Conservation (phyloP, 2,329 filamentous ascomycete species). For the Verticillium tricorpus region DNA sequence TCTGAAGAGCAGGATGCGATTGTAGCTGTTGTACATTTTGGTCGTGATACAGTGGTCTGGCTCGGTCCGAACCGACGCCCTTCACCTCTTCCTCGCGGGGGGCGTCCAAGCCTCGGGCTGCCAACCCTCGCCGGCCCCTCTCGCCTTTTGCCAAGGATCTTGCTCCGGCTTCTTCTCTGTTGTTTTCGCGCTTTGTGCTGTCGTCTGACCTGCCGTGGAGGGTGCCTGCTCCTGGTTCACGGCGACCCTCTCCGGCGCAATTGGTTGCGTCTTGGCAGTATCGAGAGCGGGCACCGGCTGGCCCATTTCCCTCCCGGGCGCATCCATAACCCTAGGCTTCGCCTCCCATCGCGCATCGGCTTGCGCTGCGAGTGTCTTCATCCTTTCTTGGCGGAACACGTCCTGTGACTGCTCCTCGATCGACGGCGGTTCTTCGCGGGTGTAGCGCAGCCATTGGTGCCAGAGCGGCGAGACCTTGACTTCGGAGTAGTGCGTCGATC, state of each 20-base stretch:
- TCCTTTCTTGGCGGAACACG: conserved; percentile 43
- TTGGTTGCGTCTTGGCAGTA: conserved; percentile 8
- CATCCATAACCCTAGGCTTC: conserved; percentile 46
- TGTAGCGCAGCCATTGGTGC: conserved; percentile 67
- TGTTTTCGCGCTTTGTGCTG: background rate
- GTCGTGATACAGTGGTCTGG: conserved; percentile 5
- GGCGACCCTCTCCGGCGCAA: conserved; percentile 7
- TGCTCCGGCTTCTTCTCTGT: conserved; percentile 15
- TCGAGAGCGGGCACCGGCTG: conserved; percentile 24
- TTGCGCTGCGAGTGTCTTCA: conserved; percentile 53
- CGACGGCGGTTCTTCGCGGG: conserved; percentile 48
- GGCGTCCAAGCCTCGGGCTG: conserved; percentile 62
- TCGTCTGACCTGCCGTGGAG: conserved; percentile 1
- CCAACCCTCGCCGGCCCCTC: conserved; percentile 59
- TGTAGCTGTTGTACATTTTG: conserved; percentile 3
- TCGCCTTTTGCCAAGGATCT: conserved; percentile 57
- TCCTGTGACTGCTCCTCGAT: conserved; percentile 54
- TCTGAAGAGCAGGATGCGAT: background rate
- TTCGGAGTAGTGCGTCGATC: conserved; percentile 47
- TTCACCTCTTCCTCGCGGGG: conserved; percentile 25
- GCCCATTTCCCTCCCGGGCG: conserved; percentile 20
- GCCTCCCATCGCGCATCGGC: conserved; percentile 62
- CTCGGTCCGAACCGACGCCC: background rate
- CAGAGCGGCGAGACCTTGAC: conserved; percentile 57
- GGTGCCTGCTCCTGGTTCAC: conserved; percentile 3